Evolutionary conservation across 495 filamentous ascomycete genomes (phyloP), one percentile per base, ranked within the genome.

Genomic region (Podospora pseudocomata): DNA sequence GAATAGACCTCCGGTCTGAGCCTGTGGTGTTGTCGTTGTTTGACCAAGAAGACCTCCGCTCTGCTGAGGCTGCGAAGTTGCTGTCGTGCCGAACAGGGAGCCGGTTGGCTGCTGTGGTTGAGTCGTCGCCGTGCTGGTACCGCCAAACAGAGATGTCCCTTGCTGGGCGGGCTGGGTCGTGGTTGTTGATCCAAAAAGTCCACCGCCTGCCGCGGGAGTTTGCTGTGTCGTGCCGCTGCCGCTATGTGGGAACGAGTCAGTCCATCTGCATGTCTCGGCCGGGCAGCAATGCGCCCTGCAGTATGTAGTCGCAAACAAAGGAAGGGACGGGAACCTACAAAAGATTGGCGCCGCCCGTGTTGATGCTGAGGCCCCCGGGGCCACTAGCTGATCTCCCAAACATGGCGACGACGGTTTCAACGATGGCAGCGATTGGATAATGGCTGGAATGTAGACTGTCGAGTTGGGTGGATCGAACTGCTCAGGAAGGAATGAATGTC

Each of bases 321-420:
- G 23, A 58, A 56, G 11, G 11, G 16, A 58, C 1, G 23, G 1
- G 2, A 62, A 64, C 82, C 73, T 72, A 92, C 74, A 91, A 84
- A 54, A 90, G 83, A 79, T 90, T 91, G 65, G 89, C 86, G 49
- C 87, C 83, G 58, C 81, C 86, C n/a, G 91, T 95, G 75, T 92
- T 94, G 75, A 95, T 91, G 67, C 87, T 91, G 65, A 94, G 82
- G 65, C 87, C 89, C 20, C 82, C 85, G 27, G 89, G 85, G 68
- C 88, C 85, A 79, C 90, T 92, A 57, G 86, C 82, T 54, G 88
- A 88, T 73, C 86, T 82, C 67, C 80, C 80, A 60, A 86, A 76
- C 83, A 84, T 85, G 32, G 27, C 70, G 71, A 60, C 49, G 60
- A 69, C 73, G 53, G 26, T 54, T 16, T 58, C 32, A 49, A 34